Base-by-base conservation (phyloP, 1,139 yeast genomes). In the Saccharomyces hybrid region DNA sequence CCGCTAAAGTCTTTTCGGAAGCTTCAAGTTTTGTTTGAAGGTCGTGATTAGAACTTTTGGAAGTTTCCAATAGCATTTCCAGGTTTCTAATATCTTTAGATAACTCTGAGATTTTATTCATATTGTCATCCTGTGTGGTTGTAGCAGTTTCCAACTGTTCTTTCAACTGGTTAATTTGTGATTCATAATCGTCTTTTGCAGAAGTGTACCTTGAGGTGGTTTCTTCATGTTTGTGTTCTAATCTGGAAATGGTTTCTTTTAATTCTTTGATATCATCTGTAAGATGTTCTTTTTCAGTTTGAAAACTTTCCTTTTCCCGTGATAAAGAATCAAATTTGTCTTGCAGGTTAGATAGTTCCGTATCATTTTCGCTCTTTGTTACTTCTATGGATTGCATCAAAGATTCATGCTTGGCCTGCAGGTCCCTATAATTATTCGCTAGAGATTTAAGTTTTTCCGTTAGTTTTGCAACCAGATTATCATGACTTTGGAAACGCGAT, bases 381-480 rank as follows among this genome's bases (percentile, higher is more conserved):
- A 60, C 51, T 3, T 55, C 27, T 3, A 66, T 7, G 8, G 58
- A 42, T 5, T 53, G 48, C 34, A 63, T 65, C 38, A 66, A 53
- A 2, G 34, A 49, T n/a, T 62, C 60, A 50, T 66, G 66, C 21
- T 64, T 67, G 3, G 57, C 31, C 32, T 65, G 62, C 7, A 71
- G 49, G 12, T 67, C 67, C 34, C 67, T 67, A 51, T 63, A 70
- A 4, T 64, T 61, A 8, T 56, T 60, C 1, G 75, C 74, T 9
- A 72, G 53, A 1, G 71, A 64, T 59, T 73, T 70, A 38, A 74
- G 52, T 55, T 72, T 73, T 28, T 70, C 75, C 0, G 75, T 72
- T 51, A 74, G 49, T 51, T 71, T 73, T 3, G 70, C 63, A 9
- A 73, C 67, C 26, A 73, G 54, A 0, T 57, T 44, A 12, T 67